phyloP scores from a whole-genome alignment of 83 land plant species.

The Diphasiastrum complanatum region DNA sequence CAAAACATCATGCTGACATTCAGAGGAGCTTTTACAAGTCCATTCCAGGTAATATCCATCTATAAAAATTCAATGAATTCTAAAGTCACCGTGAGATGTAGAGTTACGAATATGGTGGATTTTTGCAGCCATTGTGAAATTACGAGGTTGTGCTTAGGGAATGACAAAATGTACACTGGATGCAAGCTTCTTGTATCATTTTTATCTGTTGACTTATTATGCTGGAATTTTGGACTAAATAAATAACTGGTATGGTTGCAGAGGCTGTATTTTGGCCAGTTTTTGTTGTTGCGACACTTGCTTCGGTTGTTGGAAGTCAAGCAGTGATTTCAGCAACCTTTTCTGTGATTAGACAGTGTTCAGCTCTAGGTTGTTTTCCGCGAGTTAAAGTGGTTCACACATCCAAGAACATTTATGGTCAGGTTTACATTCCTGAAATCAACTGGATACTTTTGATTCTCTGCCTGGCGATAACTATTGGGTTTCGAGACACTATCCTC shows the following conservation, averaged over 20 bases:
- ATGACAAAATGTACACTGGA: not conserved
- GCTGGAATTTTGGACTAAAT: not conserved
- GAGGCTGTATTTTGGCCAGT: conserved; percentile 88
- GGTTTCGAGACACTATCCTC: conserved; percentile 63
- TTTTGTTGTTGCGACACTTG: conserved; percentile 80
- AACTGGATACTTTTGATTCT: conserved; percentile 93
- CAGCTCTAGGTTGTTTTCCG: conserved; percentile 90
- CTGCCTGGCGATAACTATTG: conserved; percentile 72
- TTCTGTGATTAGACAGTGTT: conserved; percentile 82
- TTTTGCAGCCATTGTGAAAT: not conserved
- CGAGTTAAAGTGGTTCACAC: conserved; percentile 93
- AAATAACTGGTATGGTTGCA: conserved; percentile 26
- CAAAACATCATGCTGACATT: conserved; percentile 42
- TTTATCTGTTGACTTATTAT: too few species aligned
- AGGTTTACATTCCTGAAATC: conserved; percentile 89
- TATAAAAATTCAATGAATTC: not conserved
- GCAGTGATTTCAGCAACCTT: conserved; percentile 93
- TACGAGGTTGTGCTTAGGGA: not conserved
- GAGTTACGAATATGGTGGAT: not conserved
- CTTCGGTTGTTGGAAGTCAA: conserved; percentile 93
- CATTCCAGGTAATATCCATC: conserved; percentile 63
- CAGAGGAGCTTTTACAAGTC: conserved; percentile 60
- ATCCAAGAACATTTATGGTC: conserved; percentile 79
- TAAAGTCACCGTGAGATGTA: not conserved
- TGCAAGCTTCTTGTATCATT: not conserved